Evolutionary conservation across 352 stramenopile species (phyloP).

Genomic region (Globisporangium uncinulatum): DNA sequence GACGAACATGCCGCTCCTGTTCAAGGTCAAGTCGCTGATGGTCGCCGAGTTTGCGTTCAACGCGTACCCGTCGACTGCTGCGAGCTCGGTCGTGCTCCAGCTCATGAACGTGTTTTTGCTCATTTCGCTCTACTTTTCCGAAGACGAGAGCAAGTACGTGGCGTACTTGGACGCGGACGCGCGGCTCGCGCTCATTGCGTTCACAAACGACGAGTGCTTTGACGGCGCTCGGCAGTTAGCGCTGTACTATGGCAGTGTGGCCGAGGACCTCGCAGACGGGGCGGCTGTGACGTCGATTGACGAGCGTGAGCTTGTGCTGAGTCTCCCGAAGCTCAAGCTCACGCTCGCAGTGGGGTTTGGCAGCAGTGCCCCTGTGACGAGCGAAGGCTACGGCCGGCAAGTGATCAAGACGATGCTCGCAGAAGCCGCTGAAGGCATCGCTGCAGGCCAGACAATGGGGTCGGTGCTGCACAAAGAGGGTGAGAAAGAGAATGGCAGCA

Average conservation of each 20-base stretch:
- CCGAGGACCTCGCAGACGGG: conserved; percentile 61
- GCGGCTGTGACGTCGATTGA: conserved; percentile 68
- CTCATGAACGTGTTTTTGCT: conserved; percentile 87
- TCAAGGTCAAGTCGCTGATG: conserved; percentile 80
- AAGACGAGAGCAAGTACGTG: conserved; percentile 54
- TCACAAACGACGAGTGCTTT: conserved; percentile 75
- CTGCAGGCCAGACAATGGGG: conserved; percentile 68
- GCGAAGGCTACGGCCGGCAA: conserved; percentile 61
- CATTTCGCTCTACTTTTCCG: conserved; percentile 63
- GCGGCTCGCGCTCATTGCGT: conserved; percentile 55
- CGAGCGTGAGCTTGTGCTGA: conserved; percentile 72
- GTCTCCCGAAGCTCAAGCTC: conserved; percentile 76
- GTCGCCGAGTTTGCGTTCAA: conserved; percentile 93
- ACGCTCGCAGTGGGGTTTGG: conserved; percentile 82
- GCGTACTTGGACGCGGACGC: conserved; percentile 77
- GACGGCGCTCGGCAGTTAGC: conserved; percentile 67
- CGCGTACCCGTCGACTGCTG: conserved; percentile 91
- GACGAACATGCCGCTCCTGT: conserved; percentile 73
- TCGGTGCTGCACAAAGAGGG: conserved; percentile 69
- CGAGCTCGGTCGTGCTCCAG: conserved; percentile 91
- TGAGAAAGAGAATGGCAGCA: conserved; percentile 39
- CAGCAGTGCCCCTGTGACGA: conserved; percentile 62
- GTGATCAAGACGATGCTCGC: conserved; percentile 67
- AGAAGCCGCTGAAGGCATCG: conserved; percentile 51
- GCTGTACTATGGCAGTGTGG: conserved; percentile 82